Evolutionary conservation across 2,329 filamentous ascomycete species (phyloP).

Genomic region (Ophioceras dolichostomum): DNA sequence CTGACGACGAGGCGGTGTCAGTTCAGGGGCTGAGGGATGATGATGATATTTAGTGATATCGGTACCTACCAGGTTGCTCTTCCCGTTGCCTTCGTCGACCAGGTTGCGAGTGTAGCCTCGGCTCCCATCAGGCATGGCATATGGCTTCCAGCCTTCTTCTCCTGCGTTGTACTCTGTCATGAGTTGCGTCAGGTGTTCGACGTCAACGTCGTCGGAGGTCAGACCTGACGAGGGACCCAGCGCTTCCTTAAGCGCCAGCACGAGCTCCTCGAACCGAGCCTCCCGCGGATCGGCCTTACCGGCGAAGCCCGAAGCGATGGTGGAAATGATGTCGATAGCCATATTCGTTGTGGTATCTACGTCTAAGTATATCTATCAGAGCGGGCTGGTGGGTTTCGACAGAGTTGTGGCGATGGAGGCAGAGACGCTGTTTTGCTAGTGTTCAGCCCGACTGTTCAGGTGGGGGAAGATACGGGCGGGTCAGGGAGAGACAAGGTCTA

Average conservation of each 20-base stretch:
- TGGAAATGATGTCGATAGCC: too few relatives aligned
- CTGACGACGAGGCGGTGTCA: conserved; percentile 25
- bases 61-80: conserved; percentile 37
- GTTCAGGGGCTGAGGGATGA: not conserved
- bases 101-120: conserved; percentile 77
- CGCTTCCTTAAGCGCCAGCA: conserved; percentile 58
- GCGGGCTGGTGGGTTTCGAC: too few relatives aligned
- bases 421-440: too few relatives aligned
- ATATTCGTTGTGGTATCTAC: too few relatives aligned
- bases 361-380: too few relatives aligned
- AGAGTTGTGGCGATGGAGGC: too few relatives aligned
- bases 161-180: conserved; percentile 66
- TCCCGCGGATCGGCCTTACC: conserved; percentile 12
- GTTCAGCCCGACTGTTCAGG: too few relatives aligned
- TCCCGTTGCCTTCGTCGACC: conserved; percentile 75
- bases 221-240: conserved; percentile 74
- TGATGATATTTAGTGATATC: too few relatives aligned
- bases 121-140: conserved; percentile 59
- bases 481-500: too few relatives aligned
- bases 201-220: conserved; percentile 70
- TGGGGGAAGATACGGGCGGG: too few relatives aligned
- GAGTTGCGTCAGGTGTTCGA: conserved; percentile 53
- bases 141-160: conserved; percentile 59
- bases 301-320: too few relatives aligned
- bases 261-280: conserved; percentile 54